Evolutionary conservation across 805 yeast species (phyloP), one percentile per base, ranked within the genome.

Genomic region (Grigorovia jiainica): DNA sequence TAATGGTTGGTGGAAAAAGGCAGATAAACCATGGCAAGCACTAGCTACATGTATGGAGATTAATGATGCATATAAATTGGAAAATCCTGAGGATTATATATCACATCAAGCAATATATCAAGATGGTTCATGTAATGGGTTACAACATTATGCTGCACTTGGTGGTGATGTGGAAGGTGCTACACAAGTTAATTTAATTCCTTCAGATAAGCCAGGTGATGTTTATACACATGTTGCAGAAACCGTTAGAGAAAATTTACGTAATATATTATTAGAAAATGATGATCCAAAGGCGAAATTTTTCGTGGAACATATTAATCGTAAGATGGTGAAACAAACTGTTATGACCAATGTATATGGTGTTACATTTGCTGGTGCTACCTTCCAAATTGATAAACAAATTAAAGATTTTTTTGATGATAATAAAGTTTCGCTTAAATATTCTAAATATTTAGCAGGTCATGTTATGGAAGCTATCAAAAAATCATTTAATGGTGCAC

Each of bases 301-400:
- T 30, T 63, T 83, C 33, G 67, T 72, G 43, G 83, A 79, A 40
- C 73, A 78, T 45, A 75, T 90, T 43, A 73, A 80, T 16, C 75
- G 98, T 53, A 90, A 90, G 58, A 81, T 92, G 36, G 95, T 92
- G 30, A 90, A 90, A 58, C 98, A 90, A 60, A 87, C 98, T 0
- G 97, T 90, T 20, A 90, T 90, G 98, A 90, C 98, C 0, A 89
- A 87, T 55, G 98, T 90, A 30, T 90, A 90, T 58, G 98, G 98
- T 54, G 98, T 90, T 10, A 90, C 98, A 0, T 87, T 75, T 57
- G 75, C 86, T 47, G 98, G 98, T 15, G 98, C 97, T 0, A 76
- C 86, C 15, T 81, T 79, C 3, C 98, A 90, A 64, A 87, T 90
- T 54, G 75, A 78, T 43, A 83, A 80, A 54, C 89, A 89, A 57